Evolutionary conservation across 73 alveolate genomes (phyloP), one percentile per base, ranked within the genome.

Genomic region (Stentor coeruleus): DNA sequence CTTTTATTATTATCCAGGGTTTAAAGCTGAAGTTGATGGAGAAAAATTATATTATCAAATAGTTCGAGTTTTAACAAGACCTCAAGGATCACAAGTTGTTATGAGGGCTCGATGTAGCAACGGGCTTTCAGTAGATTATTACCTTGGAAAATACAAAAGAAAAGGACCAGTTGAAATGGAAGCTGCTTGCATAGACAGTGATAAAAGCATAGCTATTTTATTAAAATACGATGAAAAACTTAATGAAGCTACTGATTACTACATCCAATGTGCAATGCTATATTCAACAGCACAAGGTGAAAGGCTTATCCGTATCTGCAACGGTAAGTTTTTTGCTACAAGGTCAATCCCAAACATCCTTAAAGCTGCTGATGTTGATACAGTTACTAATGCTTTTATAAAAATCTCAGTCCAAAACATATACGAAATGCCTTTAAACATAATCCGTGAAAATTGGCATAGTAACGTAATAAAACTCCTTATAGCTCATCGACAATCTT

Each of bases 151-250:
- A 3, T 90, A 77, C 59, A 74, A 58, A 0, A 0, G 76, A 20
- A 76, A 76, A 38, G 88, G 83, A 35, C n/a, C n/a, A n/a, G 76
- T 88, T 31, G 96, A 90, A 57, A 60, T 87, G 59, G 82, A 77
- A 58, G 77, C 87, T 36, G 80, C 96, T 2, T 74, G 88, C 1
- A 74, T 90, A 3, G 96, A 90, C 49, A 82, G 90, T 4, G 96
- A 90, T 81, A 90, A 90, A 84, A 82, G 90, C 38, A 55, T 90
- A 30, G 85, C 85, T 20, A 76, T 88, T 79, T 26, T 58, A 37
- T 31, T 90, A 14, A 60, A 87, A 38, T 82, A 75, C 59, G 93
- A 87, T 30, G 83, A 79, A 35, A 83, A 74, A 37, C 58, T 82
- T 36, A 76, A 77, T 14, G 96, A 88, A n/a, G 86, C 58, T 35